These are phyloP conservation scores for Neonothopanus nambi DNA, from an alignment of 1,284 basidiomycete species.

Conservation along the genomic window DNA sequence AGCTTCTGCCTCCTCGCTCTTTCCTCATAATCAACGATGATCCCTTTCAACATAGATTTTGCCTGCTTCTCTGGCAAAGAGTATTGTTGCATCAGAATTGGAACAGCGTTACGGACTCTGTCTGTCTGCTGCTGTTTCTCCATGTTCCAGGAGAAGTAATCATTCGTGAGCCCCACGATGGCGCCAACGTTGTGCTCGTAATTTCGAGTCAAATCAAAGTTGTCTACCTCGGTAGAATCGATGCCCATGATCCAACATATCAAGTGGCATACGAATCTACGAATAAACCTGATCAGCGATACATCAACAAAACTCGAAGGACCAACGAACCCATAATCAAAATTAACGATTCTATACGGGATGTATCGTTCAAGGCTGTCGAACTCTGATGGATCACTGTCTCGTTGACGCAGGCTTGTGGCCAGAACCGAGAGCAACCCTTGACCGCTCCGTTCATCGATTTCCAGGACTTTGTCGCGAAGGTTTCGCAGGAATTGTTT, in stretches of 20 bases:
- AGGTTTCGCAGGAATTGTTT: constrained; percentile 21
- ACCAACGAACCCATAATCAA: constrained; percentile 20
- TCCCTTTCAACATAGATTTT: constrained; percentile 18
- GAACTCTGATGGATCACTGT: constrained; percentile 20
- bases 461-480: constrained; percentile 17
- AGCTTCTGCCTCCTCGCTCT: constrained; percentile 12
- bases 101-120: constrained; percentile 22
- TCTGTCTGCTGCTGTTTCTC: constrained; percentile 23
- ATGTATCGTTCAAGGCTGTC: constrained; percentile 22
- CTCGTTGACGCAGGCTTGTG: constrained; percentile 20
- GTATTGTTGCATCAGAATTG: constrained; percentile 23
- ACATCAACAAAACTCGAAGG: background rate
- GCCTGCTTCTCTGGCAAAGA: constrained; percentile 15
- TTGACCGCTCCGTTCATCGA: constrained; percentile 18
- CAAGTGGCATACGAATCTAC: constrained; percentile 16
- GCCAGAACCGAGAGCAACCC: constrained; percentile 18
- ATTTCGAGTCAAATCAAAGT: constrained; percentile 1
- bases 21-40: constrained; percentile 21
- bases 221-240: constrained; percentile 14
- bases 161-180: constrained; percentile 24
- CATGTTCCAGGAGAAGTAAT: constrained; percentile 27
- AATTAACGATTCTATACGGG: constrained; percentile 24
- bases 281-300: background rate
- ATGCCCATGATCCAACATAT: constrained; percentile 24
- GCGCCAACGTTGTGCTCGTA: constrained; percentile 21